Evolutionary conservation across 2,329 filamentous ascomycete genomes (phyloP), one percentile per base, ranked within the genome.

Genomic region (Fusarium luffae): DNA sequence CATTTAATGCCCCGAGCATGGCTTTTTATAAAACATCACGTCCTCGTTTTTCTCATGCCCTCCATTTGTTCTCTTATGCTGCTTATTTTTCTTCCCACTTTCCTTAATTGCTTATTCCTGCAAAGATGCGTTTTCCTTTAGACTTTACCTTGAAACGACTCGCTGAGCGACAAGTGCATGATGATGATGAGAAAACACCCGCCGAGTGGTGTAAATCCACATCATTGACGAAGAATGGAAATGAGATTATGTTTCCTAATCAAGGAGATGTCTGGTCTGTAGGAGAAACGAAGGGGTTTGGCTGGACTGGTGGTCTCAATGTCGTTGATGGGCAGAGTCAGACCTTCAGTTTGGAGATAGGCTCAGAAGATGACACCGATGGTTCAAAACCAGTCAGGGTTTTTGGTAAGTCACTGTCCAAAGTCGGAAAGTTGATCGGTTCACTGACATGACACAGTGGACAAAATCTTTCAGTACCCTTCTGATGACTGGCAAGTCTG

Each of bases 401-500:
- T 16, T 62, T 62, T 7, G 16, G 59, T 62, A 41, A 1, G 18
- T n/a, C 2, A 3, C 8, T 28, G 11, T 7, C 3, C 6, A 28
- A 7, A 7, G 6, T 1, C 6, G 1, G 19, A 25, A 11, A 3
- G 4, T 2, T 8, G 23, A 18, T 23, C 0, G 7, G 3, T 3
- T 19, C 6, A 12, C 46, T 62, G 7, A 62, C 4, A 4, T 5
- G 5, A 5, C 2, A 2, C 14, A 62, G 59, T 27, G 10, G 61
- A 62, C 12, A 60, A 62, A 16, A 41, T 46, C 0, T 62, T 54
- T 21, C 19, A 62, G 1, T 62, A 46, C 4, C 59, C 56, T 11
- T 62, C 57, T 5, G 16, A 41, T 0, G 28, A 19, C 5, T 62
- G 59, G 59, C 41, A 54, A 2, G 1, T 41, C 4, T 62, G 30